Conservation (phyloP, 2,329 filamentous ascomycete species). For the Clonostachys rosea region DNA sequence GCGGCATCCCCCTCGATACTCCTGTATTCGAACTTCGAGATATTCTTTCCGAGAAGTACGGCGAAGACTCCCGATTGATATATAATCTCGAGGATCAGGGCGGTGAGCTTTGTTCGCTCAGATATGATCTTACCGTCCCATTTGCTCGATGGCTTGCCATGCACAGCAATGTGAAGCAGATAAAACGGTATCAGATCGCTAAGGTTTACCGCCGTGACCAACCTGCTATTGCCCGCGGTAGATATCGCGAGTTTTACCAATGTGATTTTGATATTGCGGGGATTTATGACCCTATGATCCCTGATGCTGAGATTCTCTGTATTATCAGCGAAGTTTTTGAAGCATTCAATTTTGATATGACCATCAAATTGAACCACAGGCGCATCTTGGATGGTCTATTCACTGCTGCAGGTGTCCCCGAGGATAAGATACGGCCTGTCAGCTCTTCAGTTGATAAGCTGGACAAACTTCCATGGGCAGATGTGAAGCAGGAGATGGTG, state of each 20-base stretch:
- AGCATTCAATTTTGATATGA: slow-evolving; percentile 71
- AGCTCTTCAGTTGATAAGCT: slow-evolving; percentile 93
- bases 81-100: slow-evolving; percentile 85
- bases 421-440: slow-evolving; percentile 82
- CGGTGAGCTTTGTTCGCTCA: slow-evolving; percentile 68
- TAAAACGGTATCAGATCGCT: slow-evolving; percentile 93
- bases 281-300: slow-evolving; percentile 82
- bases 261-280: slow-evolving; percentile 96
- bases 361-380: slow-evolving; percentile 91
- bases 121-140: slow-evolving; percentile 84
- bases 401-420: slow-evolving; percentile 81
- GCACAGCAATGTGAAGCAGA: slow-evolving; percentile 45
- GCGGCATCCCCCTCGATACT: slow-evolving; percentile 74
- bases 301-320: slow-evolving; percentile 83
- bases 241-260: slow-evolving; percentile 95
- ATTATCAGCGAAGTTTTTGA: slow-evolving; percentile 85
- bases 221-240: slow-evolving; percentile 51
- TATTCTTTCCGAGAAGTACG: slow-evolving; percentile 84
- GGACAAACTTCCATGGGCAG: slow-evolving; percentile 86
- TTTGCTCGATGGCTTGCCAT: slow-evolving; percentile 80
- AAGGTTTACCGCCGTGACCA: slow-evolving; percentile 62
- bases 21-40: slow-evolving; percentile 83
- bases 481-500: slow-evolving; percentile 89
- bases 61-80: slow-evolving; percentile 88
- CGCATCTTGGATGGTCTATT: slow-evolving; percentile 93